These are phyloP conservation scores for Letharia columbiana DNA, from an alignment of 495 filamentous ascomycete genomes.

Conservation along the genomic window DNA sequence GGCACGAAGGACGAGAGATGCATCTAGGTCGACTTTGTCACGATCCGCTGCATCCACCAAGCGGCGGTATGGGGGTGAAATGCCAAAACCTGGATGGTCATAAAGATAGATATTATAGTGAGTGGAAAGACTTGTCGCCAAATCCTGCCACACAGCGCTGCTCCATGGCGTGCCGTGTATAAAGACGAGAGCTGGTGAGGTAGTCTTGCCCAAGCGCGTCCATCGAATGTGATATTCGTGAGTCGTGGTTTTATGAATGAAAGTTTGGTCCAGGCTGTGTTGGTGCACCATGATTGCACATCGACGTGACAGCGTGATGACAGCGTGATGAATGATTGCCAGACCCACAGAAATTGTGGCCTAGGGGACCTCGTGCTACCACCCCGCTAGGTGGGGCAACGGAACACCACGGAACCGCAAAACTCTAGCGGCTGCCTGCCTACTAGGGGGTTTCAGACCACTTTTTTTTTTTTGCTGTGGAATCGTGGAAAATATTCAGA, in stretches of 20 bases:
- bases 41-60: conserved; percentile 17
- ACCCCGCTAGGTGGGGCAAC: too few species aligned
- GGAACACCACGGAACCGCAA: too few species aligned
- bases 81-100: conserved; percentile 34
- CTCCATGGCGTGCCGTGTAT: conserved; percentile 36
- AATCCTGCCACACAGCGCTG: conserved; percentile 29
- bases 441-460: too few species aligned
- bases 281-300: not conserved
- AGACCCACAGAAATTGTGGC: not conserved
- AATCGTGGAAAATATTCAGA: too few species aligned
- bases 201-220: conserved; percentile 25
- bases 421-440: too few species aligned
- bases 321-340: not conserved
- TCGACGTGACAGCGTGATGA: not conserved
- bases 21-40: conserved; percentile 20
- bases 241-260: not conserved
- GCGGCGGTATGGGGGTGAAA: conserved; percentile 18
- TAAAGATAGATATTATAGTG: conserved; percentile 34
- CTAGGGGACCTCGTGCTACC: too few species aligned
- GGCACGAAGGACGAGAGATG: conserved; percentile 26
- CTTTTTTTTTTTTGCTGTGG: too few species aligned
- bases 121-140: conserved; percentile 26
- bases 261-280: not conserved
- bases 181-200: conserved; percentile 28
- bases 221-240: conserved; percentile 26